Percentiles rank a stretch among this genome's conserved stretches.
Conservation (phyloP, 768 basidiomycete species). For the Boletus edulis region DNA sequence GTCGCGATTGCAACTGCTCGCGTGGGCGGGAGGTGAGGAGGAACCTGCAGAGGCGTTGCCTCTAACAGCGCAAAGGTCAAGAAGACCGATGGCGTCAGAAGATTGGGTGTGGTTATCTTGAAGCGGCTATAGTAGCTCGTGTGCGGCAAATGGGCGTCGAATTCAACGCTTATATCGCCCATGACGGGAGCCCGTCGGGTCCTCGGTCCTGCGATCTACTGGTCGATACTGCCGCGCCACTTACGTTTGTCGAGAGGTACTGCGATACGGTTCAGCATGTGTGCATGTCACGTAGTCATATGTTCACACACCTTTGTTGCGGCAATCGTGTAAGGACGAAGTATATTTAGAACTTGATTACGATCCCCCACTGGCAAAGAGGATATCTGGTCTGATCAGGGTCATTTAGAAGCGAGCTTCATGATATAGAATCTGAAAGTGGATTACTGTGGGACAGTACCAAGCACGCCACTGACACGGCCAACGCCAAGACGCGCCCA, state of each 20-base stretch:
- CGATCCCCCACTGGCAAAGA: constrained; percentile 37
- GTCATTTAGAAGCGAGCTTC: constrained; percentile 24
- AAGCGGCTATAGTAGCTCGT: constrained; percentile 22
- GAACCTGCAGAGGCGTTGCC: constrained; percentile 40
- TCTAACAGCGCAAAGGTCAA: constrained; percentile 54
- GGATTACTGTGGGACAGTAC: constrained; percentile 37
- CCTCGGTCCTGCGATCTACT: constrained; percentile 22
- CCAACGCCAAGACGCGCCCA: constrained; percentile 22
- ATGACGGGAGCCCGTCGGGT: constrained; percentile 6
- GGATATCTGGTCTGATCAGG: constrained; percentile 38
- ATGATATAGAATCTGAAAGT: constrained; percentile 23
- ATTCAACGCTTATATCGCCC: constrained; percentile 9
- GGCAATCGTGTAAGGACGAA: constrained; percentile 40
- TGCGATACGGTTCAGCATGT: constrained; percentile 22
- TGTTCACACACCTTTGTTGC: constrained; percentile 24
- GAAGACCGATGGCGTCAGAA: constrained; percentile 46
- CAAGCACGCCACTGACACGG: constrained; percentile 33
- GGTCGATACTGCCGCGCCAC: constrained; percentile 22
- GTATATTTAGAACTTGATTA: constrained; percentile 39
- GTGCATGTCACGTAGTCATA: constrained; percentile 11
- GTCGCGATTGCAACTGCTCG: constrained; percentile 43
- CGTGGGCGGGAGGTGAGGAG: constrained; percentile 50
- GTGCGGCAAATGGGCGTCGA: constrained; percentile 7
- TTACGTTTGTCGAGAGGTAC: constrained; percentile 26
- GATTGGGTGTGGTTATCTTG: constrained; percentile 33